Base-by-base conservation (phyloP, 2,329 filamentous ascomycete species). In the Monilinia polystroma region DNA sequence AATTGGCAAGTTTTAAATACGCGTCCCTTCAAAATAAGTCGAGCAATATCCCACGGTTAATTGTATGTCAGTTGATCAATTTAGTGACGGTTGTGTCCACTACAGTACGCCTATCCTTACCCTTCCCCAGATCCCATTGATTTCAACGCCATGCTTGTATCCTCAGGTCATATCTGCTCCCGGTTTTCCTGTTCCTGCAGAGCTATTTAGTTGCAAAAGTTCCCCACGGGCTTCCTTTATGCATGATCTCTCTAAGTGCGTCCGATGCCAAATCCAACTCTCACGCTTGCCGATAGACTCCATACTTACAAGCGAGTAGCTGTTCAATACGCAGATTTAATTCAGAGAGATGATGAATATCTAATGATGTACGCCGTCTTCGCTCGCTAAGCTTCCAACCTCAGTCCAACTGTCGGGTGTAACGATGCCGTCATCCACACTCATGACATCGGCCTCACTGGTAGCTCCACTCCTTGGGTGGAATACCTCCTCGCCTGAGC, bases 331-430 rank as follows among this genome's bases (percentile, higher is more conserved):
- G 56, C 43, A 45, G 20, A 4, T 26, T 11, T 49, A 29, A 23
- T n/a, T 45, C n/a, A n/a, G n/a, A 20, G 29, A 51, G 69, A 29
- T 72, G 45, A 68, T 59, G 23, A 16, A 69, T 58, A 49, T 72
- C 67, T 73, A 75, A 69, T 73, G 70, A 51, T 72, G 71, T 23
- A 72, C 53, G 35, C 68, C 72, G 67, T 74, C 73, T 58, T 76
- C 75, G 73, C 85, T 88, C 35, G 87, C 78, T 16, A 86, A 82
- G 69, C 86, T 89, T 68, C 85, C 87, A 18, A 89, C 82, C 73
- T 89, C 87, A 8, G 84, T 87, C 87, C 87, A 89, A 75, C 84
- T 87, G 1, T 82, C 81, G 0, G 87, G 86, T 0, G 86, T 89
- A 65, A 81, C 76, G 72, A 87, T 82, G 41, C 84, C 85, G 43